These are phyloP conservation scores for Colletotrichum eremochloae DNA, from an alignment of 2,329 filamentous ascomycete genomes.

Conservation along the genomic window DNA sequence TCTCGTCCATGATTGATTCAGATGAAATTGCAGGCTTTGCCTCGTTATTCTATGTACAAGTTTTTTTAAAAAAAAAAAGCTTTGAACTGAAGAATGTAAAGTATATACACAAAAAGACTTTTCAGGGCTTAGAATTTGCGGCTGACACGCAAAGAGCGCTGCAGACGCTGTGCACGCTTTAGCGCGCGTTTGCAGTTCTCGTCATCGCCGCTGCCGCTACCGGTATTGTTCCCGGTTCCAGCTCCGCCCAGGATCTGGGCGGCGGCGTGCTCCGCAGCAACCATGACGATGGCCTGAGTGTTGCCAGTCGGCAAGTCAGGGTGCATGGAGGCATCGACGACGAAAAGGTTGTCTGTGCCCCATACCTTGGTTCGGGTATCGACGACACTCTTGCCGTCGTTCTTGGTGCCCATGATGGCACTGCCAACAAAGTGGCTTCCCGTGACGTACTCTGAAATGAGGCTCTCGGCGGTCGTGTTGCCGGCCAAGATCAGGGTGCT, in stretches of 20 bases:
- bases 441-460: constrained; percentile 45
- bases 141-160: constrained; percentile 42
- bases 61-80: too few relatives aligned
- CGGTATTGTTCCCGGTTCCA: constrained; percentile 39
- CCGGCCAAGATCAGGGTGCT: constrained; percentile 44
- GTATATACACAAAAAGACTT: constrained; percentile 9
- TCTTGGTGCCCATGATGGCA: constrained; percentile 62
- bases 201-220: constrained; percentile 18
- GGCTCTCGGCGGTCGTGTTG: constrained; percentile 45
- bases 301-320: constrained; percentile 56
- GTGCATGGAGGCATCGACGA: constrained; percentile 73
- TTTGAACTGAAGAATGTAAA: not conserved
- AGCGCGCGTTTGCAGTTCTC: constrained; percentile 46
- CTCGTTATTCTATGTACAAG: not conserved
- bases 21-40: too few relatives aligned
- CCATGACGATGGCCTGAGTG: constrained; percentile 44
- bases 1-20: not conserved
- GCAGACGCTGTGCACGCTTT: constrained; percentile 60
- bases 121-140: constrained; percentile 4
- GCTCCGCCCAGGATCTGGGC: constrained; percentile 36
- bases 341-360: constrained; percentile 71
- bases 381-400: constrained; percentile 65
- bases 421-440: constrained; percentile 55
- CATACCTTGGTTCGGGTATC: constrained; percentile 70
- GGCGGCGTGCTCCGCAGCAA: constrained; percentile 42